A percentile compares a stretch with the other conserved stretches of the same genome.
These are phyloP conservation scores for Xerocomus spinulosus DNA, from an alignment of 768 basidiomycete genomes.

Conservation along the genomic window DNA sequence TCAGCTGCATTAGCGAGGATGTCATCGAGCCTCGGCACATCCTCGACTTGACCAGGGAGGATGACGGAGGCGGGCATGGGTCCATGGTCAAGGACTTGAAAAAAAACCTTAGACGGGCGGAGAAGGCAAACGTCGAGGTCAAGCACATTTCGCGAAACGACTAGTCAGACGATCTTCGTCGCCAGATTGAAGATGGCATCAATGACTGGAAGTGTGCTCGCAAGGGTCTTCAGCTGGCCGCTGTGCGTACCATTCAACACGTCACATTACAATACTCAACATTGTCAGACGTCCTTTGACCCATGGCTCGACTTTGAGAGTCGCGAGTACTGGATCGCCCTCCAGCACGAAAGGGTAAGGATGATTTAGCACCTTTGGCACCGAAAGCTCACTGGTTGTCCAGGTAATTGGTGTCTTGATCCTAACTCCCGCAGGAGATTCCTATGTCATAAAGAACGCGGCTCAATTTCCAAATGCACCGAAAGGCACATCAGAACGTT, in stretches of 20 bases:
- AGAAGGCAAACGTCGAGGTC: slow-evolving; percentile 50
- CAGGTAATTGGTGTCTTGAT: slow-evolving; percentile 48
- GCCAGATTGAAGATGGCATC: slow-evolving; percentile 49
- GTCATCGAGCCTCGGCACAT: slow-evolving; percentile 47
- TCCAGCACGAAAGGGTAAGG: slow-evolving; percentile 23
- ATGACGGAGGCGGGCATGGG: slow-evolving; percentile 34
- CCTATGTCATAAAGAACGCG: slow-evolving; percentile 55
- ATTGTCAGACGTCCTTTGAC: slow-evolving; percentile 38
- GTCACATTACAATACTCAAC: not conserved
- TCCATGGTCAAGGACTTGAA: slow-evolving; percentile 52
- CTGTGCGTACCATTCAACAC: slow-evolving; percentile 25
- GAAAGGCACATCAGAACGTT: slow-evolving; percentile 48
- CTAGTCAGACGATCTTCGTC: slow-evolving; percentile 43
- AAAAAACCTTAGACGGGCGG: slow-evolving; percentile 56
- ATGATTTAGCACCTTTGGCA: no score
- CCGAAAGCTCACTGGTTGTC: not conserved
- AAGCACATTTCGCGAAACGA: slow-evolving; percentile 37
- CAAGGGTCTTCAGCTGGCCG: slow-evolving; percentile 55
- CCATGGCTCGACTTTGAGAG: slow-evolving; percentile 56
- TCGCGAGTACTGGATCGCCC: slow-evolving; percentile 54
- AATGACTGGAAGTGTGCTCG: slow-evolving; percentile 50
- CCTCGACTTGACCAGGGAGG: slow-evolving; percentile 35
- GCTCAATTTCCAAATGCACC: slow-evolving; percentile 50
- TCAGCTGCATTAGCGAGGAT: slow-evolving; percentile 63
- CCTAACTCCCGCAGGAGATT: slow-evolving; percentile 42